These are phyloP conservation scores for Colletotrichum eremochloae DNA, from an alignment of 2,329 filamentous ascomycete species.

Conservation along the genomic window DNA sequence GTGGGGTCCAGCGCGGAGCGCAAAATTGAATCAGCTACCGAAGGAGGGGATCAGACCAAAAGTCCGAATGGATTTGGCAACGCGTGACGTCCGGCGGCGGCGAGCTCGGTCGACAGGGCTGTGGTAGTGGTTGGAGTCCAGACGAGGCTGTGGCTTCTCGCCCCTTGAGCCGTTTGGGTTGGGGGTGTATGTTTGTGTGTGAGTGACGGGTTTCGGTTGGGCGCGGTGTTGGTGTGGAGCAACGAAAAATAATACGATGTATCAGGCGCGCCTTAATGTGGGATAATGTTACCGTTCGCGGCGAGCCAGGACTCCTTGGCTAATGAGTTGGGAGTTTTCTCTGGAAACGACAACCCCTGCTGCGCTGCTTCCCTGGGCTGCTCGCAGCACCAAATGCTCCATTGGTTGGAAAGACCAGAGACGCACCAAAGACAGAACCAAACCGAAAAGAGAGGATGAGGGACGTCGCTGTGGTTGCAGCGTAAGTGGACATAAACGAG, in stretches of 20 bases:
- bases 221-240: conserved; percentile 36
- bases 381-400: conserved; percentile 24
- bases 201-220: conserved; percentile 27
- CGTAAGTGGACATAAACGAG: background rate
- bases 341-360: conserved; percentile 34
- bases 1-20: conserved; percentile 37
- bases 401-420: conserved; percentile 10
- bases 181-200: background rate
- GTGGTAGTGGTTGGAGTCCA: conserved; percentile 22
- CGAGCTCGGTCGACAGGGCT: conserved; percentile 28
- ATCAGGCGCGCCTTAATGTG: conserved; percentile 41
- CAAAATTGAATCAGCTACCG: conserved; percentile 27
- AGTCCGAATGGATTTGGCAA: background rate
- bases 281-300: conserved; percentile 41
- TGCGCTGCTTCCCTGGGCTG: conserved; percentile 30
- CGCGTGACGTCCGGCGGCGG: conserved; percentile 26
- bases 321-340: background rate
- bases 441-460: conserved; percentile 10
- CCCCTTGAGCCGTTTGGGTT: background rate
- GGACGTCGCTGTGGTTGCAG: conserved; percentile 36
- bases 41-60: background rate
- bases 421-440: conserved; percentile 11
- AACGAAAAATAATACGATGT: conserved; percentile 39
- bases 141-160: conserved; percentile 38
- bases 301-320: conserved; percentile 28